Percentiles rank a stretch among this genome's conserved stretches.
phyloP scores from a whole-genome alignment of 1,139 yeast species.

The Geotrichum fermentans region DNA sequence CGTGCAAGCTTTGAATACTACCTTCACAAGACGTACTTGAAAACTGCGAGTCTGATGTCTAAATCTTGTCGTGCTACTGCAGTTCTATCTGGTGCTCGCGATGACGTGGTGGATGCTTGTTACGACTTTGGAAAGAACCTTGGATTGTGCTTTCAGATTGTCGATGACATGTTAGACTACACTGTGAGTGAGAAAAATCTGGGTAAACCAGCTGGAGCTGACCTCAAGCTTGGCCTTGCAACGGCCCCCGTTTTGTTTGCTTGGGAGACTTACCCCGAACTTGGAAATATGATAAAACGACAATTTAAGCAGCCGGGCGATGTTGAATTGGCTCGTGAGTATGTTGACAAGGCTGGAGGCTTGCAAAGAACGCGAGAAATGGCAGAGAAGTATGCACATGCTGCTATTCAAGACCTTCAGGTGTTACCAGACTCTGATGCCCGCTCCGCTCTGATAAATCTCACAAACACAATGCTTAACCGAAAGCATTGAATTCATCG shows the following conservation, averaged over 20 bases:
- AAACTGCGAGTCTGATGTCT: slow-evolving; percentile 94
- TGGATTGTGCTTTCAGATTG: slow-evolving; percentile 92
- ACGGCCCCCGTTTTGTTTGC: slow-evolving; percentile 96
- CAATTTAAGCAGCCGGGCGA: slow-evolving; percentile 81
- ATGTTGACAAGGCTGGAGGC: slow-evolving; percentile 70
- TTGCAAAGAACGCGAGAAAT: slow-evolving; percentile 68
- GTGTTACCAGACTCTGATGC: slow-evolving; percentile 84
- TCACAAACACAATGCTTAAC: slow-evolving; percentile 78
- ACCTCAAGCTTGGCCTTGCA: slow-evolving; percentile 86
- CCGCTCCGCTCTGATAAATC: slow-evolving; percentile 76
- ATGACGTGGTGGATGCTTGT: slow-evolving; percentile 70
- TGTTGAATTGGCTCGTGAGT: slow-evolving; percentile 67
- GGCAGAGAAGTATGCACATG: slow-evolving; percentile 72
- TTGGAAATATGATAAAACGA: slow-evolving; percentile 78
- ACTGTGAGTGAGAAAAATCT: slow-evolving; percentile 75
- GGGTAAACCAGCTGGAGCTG: slow-evolving; percentile 96
- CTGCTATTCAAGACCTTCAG: slow-evolving; percentile 63
- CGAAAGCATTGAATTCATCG: slow-evolving; percentile 43
- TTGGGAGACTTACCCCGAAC: slow-evolving; percentile 80
- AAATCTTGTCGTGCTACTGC: slow-evolving; percentile 93
- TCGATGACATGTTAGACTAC: slow-evolving; percentile 93
- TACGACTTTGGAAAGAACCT: slow-evolving; percentile 89
- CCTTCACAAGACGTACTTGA: slow-evolving; percentile 87
- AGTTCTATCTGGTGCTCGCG: slow-evolving; percentile 79
- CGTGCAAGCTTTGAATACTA: slow-evolving; percentile 93